Evolutionary conservation across 2,329 filamentous ascomycete genomes (phyloP).

Genomic region (Hymenoscyphus salicellus): DNA sequence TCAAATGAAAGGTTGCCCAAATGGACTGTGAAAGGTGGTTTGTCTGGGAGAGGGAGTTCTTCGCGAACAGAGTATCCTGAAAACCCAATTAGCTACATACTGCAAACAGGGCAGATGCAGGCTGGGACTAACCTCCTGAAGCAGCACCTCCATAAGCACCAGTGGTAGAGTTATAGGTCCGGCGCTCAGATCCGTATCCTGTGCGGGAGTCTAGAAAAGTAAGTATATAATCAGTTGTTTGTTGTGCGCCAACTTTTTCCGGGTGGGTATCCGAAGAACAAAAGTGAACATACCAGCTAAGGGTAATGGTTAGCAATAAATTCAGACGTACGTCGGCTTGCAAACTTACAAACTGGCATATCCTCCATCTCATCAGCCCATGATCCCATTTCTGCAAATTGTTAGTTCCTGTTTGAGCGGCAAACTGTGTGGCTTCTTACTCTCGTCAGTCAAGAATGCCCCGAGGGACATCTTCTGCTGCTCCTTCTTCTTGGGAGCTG

Average conservation of each 20-base stretch:
- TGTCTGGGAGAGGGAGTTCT: slow-evolving; percentile 79
- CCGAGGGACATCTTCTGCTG: slow-evolving; percentile 96
- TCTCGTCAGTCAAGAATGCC: slow-evolving; percentile 89
- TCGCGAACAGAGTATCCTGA: slow-evolving; percentile 66
- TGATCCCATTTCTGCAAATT: slow-evolving; percentile 67
- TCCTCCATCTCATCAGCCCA: slow-evolving; percentile 99
- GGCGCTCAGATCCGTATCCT: slow-evolving; percentile 34
- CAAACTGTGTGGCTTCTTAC: slow-evolving; percentile 53
- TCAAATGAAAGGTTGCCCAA: slow-evolving; percentile 97
- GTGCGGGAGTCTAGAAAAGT: slow-evolving; percentile 34
- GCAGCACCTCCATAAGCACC: slow-evolving; percentile 33
- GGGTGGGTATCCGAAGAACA: background rate
- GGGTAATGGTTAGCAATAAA: slow-evolving; percentile 28
- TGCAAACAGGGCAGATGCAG: slow-evolving; percentile 12
- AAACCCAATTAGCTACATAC: slow-evolving; percentile 18
- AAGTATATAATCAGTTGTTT: slow-evolving; percentile 12
- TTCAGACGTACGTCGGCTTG: background rate
- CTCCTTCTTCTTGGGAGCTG: slow-evolving; percentile 81
- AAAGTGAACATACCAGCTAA: slow-evolving; percentile 34
- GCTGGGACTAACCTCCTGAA: slow-evolving; percentile 30
- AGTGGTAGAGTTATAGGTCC: slow-evolving; percentile 35
- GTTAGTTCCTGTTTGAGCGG: slow-evolving; percentile 37
- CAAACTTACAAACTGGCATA: slow-evolving; percentile 39
- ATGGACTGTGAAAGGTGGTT: slow-evolving; percentile 93
- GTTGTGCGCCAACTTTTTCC: background rate